Conservation (phyloP, 441 rosid genomes). For the Mallotus repandus region DNA sequence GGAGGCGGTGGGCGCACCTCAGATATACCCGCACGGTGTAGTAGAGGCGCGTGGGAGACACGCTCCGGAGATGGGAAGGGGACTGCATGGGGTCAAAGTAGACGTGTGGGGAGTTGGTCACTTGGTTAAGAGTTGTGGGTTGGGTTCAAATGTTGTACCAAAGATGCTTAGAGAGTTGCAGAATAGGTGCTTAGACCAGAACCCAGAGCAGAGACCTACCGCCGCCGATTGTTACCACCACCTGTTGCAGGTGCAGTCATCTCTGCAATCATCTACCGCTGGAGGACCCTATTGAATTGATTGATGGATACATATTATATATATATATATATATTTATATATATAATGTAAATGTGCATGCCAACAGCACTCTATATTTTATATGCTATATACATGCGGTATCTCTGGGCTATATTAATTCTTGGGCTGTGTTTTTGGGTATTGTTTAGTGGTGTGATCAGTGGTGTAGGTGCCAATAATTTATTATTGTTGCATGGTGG, state of each 20-base stretch:
- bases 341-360: not conserved
- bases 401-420: not conserved
- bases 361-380: not conserved
- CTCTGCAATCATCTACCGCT: slow-evolving; percentile 44
- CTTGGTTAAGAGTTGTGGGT: slow-evolving; percentile 73
- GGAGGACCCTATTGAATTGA: slow-evolving; percentile 43
- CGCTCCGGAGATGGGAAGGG: slow-evolving; percentile 93
- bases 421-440: slow-evolving; percentile 6
- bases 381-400: not conserved
- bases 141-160: slow-evolving; percentile 45
- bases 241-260: slow-evolving; percentile 78
- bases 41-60: slow-evolving; percentile 53
- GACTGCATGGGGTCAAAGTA: slow-evolving; percentile 86
- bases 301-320: not conserved
- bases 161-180: slow-evolving; percentile 83
- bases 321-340: no score
- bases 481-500: not conserved
- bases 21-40: slow-evolving; percentile 57
- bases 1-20: slow-evolving; percentile 73
- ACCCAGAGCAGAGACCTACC: slow-evolving; percentile 87
- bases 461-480: not conserved
- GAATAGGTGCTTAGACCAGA: slow-evolving; percentile 74
- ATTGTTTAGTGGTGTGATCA: not conserved
- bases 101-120: slow-evolving; percentile 95
- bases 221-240: slow-evolving; percentile 98